phyloP scores from a whole-genome alignment of 1,284 basidiomycete species.

The Leucoagaricus sp. region DNA sequence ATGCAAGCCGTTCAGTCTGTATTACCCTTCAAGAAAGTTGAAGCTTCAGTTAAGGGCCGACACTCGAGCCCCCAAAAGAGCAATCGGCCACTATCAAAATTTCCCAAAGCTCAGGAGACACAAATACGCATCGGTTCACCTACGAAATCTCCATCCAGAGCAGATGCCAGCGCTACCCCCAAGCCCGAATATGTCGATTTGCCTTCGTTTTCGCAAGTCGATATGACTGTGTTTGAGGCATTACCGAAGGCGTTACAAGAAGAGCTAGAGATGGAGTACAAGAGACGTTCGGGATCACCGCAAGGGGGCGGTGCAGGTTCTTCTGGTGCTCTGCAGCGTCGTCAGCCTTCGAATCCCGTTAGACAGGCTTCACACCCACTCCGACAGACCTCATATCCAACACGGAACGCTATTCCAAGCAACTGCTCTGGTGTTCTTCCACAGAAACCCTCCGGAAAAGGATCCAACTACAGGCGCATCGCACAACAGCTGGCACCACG shows the following conservation, averaged over 20 bases:
- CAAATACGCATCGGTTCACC: neutral
- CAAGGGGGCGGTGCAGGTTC: constrained; percentile 22
- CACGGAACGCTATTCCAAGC: constrained; percentile 1
- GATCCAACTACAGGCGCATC: constrained; percentile 53
- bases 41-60: neutral
- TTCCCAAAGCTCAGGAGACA: constrained; percentile 11
- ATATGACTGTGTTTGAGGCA: constrained; percentile 69
- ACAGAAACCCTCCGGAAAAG: constrained; percentile 32
- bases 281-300: constrained; percentile 55
- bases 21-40: constrained; percentile 47
- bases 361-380: neutral
- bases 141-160: neutral
- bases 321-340: neutral
- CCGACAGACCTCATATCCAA: neutral
- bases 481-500: constrained; percentile 60
- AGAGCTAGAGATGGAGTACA: constrained; percentile 71
- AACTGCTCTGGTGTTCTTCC: constrained; percentile 28
- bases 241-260: constrained; percentile 70
- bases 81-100: neutral
- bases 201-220: constrained; percentile 76
- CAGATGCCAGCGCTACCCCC: constrained; percentile 9
- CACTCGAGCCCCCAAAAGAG: neutral
- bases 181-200: constrained; percentile 39
- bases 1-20: constrained; percentile 50
- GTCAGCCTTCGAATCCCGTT: constrained; percentile 2